Evolutionary conservation across 2,329 filamentous ascomycete species (phyloP).

Genomic region (Aspergillus clavatus): DNA sequence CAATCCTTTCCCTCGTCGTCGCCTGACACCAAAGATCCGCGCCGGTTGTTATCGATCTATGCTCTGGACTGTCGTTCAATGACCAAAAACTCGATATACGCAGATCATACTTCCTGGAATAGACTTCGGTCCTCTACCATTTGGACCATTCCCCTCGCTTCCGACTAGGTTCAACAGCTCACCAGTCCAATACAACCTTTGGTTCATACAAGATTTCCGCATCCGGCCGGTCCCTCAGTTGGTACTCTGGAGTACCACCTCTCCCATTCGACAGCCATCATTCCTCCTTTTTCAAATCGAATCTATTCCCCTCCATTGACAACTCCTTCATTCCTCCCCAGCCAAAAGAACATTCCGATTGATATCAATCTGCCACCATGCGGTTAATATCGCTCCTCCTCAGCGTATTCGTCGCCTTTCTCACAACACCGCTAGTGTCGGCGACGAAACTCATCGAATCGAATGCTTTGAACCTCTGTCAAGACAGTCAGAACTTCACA

Average conservation of each 20-base stretch:
- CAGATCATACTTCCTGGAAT: background rate
- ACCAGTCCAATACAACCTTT: constrained; percentile 6
- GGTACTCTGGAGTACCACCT: constrained; percentile 31
- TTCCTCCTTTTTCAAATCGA: constrained; percentile 4
- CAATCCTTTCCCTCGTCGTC: constrained; percentile 15
- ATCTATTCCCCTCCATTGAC: constrained; percentile 6
- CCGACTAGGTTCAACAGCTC: too few species aligned
- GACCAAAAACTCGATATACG: constrained; percentile 10
- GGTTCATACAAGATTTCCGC: constrained; percentile 25
- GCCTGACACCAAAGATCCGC: constrained; percentile 14
- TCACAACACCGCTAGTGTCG: constrained; percentile 48
- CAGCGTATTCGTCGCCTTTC: constrained; percentile 37
- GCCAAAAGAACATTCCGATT: constrained; percentile 1
- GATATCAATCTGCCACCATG: constrained; percentile 24
- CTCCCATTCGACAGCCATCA: constrained; percentile 7
- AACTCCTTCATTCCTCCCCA: constrained; percentile 4
- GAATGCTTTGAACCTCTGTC: constrained; percentile 77
- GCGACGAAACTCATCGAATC: constrained; percentile 69
- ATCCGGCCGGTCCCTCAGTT: constrained; percentile 31
- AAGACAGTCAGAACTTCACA: constrained; percentile 75
- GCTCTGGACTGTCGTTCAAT: constrained; percentile 14
- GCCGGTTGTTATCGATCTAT: constrained; percentile 10
- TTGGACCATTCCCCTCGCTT: constrained; percentile 8
- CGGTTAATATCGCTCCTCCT: constrained; percentile 31
- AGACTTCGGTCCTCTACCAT: constrained; percentile 1